Base-by-base conservation (phyloP, 495 filamentous ascomycete species). In the Hypoxylon rickii region DNA sequence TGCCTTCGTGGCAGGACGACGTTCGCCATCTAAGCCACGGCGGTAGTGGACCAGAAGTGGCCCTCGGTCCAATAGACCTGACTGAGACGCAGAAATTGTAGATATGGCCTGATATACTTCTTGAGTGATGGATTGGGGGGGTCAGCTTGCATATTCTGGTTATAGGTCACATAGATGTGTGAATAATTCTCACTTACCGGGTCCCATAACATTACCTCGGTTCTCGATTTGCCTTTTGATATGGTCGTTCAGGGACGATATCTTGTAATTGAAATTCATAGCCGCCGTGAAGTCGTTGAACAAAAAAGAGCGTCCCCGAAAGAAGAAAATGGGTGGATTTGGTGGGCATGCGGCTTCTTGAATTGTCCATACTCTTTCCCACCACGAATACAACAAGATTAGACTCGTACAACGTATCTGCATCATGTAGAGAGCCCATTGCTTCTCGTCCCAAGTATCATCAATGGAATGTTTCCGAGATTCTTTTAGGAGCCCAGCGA, bases 291-390 rank as follows among this genome's bases (percentile, higher is more conserved):
- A 7, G 37, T 41, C 24, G 0, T 15, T 26, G 11, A 42, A 55
- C 37, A 37, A 41, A 12, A 48, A 47, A 1, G 4, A 1, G 7
- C 37, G 16, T 2, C 52, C 44, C 20, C 24, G 52, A n/a, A 55
- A 55, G 8, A 42, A 2, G 10, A 55, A 1, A 0, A 16, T 26
- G 11, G 36, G 43, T 3, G 17, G 12, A 2, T 42, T 6, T 26
- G 19, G 13, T 16, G 52, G 36, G 13, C 32, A 29, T 7, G 19
- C 43, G 7, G 36, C 52, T 42, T 55, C 52, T 26, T 55, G 52
- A 8, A 55, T 42, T 2, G 52, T 55, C 52, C 52, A 55, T 18
- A 42, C 18, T 32, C 52, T 40, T n/a, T 48, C 43, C 52, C 52
- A 48, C 52, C 52, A 55, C 11, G 5, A 7, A n/a, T 34, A n/a